These are phyloP conservation scores for Candolleomyces efflorescens DNA, from an alignment of 768 basidiomycete genomes.

Conservation along the genomic window DNA sequence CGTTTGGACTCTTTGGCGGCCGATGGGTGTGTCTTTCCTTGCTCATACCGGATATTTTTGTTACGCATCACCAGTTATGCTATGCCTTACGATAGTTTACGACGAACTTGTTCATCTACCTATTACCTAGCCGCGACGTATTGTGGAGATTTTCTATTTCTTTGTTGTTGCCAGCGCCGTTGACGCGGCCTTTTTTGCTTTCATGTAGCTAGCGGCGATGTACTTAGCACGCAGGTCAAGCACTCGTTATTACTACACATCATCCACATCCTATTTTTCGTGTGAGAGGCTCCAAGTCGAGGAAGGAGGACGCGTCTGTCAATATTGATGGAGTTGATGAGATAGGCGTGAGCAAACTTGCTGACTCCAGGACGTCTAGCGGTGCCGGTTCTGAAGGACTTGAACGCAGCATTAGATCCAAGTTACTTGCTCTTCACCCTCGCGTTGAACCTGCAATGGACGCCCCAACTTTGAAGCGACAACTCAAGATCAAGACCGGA, in stretches of 20 bases:
- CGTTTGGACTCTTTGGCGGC: neutral
- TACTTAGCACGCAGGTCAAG: conserved; percentile 3
- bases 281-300: too few relatives aligned
- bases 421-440: neutral
- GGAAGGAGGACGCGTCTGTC: neutral
- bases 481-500: conserved; percentile 76
- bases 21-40: conserved; percentile 5
- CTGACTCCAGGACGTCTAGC: too few relatives aligned
- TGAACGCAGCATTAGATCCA: too few relatives aligned
- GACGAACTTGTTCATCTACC: conserved; percentile 7
- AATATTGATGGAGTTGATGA: neutral
- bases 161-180: conserved; percentile 8
- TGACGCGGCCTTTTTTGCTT: conserved; percentile 1
- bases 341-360: neutral
- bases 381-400: too few relatives aligned
- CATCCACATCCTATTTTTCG: neutral
- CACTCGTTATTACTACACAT: conserved; percentile 1
- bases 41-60: neutral
- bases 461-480: conserved; percentile 45
- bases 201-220: neutral
- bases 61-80: conserved; percentile 11
- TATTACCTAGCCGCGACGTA: conserved; percentile 8
- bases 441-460: conserved; percentile 27
- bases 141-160: conserved; percentile 6
- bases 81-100: conserved; percentile 3